Conservation (phyloP, 768 basidiomycete species). For the Termitomyces sp. region DNA sequence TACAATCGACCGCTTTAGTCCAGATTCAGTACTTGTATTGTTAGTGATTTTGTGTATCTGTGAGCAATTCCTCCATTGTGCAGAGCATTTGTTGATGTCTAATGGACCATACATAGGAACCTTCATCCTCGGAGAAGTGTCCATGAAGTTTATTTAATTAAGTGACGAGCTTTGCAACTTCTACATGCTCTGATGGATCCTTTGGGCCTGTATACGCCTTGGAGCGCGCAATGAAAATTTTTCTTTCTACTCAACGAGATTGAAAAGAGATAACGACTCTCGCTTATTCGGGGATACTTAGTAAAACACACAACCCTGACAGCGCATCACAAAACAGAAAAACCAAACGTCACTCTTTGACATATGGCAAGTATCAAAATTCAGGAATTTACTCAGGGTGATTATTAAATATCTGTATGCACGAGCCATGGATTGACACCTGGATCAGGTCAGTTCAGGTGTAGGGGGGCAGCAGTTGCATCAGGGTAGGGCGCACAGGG, state of each 20-base stretch:
- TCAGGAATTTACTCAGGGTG: background rate
- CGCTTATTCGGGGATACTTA: background rate
- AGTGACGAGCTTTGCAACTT: background rate
- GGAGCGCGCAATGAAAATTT: too few relatives aligned
- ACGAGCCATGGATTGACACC: background rate
- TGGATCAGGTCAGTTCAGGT: background rate
- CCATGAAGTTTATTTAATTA: background rate
- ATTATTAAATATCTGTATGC: background rate
- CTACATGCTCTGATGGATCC: background rate
- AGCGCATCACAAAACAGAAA: background rate
- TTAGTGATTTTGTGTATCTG: background rate
- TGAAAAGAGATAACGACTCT: background rate
- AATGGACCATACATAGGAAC: background rate
- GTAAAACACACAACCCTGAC: too few relatives aligned
- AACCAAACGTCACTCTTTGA: background rate
- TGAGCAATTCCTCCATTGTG: constrained; percentile 3
- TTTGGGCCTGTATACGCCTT: background rate
- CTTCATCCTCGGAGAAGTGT: background rate
- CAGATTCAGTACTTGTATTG: background rate
- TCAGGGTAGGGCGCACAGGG: too few relatives aligned
- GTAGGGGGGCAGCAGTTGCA: background rate
- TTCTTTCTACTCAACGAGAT: too few relatives aligned
- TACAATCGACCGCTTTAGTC: background rate
- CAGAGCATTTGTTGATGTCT: background rate
- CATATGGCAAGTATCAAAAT: background rate